Base-by-base conservation (phyloP, 148 eudicot genomes). In the Suaeda aralocaspica region DNA sequence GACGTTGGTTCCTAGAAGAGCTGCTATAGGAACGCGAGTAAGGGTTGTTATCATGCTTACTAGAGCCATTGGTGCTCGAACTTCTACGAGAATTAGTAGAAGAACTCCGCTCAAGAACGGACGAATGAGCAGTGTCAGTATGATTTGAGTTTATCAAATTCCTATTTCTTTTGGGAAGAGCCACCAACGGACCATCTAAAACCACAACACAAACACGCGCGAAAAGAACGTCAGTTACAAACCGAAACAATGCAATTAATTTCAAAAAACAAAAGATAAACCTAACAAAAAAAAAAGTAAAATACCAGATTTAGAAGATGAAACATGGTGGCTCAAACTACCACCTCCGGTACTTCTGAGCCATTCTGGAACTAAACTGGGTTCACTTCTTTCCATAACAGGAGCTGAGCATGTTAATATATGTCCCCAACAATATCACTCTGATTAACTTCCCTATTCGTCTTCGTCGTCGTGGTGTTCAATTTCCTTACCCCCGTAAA, bases 321-420 rank as follows among this genome's bases (percentile, higher is more conserved):
- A 77, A 74, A 74, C 78, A 73, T 83, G 84, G 80, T 87, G 89
- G 82, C 55, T 71, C 59, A 86, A 72, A 80, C 69, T 76, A 69
- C 84, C 76, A 77, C 84, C 82, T 79, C 88, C 98, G 69, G 84
- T 60, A 59, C 77, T 77, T 82, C 86, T 85, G 84, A 93, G 59
- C 98, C 98, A 93, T 84, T 93, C 92, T 44, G 98, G 98, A 80
- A 77, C 91, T 74, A 93, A 88, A 77, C 87, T 80, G 52, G 95
- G 98, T 81, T 93, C 98, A 88, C 92, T 90, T 83, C 70, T 84
- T 71, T 93, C 98, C 98, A 93, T 93, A 77, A 87, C 79, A 77
- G 84, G 66, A 46, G 36, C 71, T 72, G 74, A 81, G 68, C 97
- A 89, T 88, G 78, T 83, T 82, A 81, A 74, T 45, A 69, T 36